Conservation (phyloP, 345 rosid genomes). For the Orychophragmus violaceus region DNA sequence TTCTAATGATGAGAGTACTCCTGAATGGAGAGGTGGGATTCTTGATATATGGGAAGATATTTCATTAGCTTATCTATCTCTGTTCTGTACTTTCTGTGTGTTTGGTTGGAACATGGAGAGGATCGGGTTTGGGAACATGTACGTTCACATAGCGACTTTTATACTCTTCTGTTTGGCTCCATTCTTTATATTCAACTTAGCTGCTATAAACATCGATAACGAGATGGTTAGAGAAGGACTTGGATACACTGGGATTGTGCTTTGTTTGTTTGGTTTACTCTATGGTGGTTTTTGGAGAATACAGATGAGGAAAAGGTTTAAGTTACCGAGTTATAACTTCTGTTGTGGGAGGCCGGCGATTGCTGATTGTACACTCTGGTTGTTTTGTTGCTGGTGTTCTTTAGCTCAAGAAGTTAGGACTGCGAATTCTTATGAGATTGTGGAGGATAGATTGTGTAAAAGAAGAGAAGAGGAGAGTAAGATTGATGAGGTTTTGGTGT, state of each 20-base stretch:
- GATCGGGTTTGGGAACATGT: constrained; percentile 92
- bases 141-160: constrained; percentile 86
- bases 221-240: constrained; percentile 57
- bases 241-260: constrained; percentile 56
- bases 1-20: constrained; percentile 35
- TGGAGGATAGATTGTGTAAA: constrained; percentile 45
- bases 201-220: constrained; percentile 70
- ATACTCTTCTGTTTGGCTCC: constrained; percentile 85
- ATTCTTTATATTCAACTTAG: constrained; percentile 83
- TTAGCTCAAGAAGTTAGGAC: constrained; percentile 93
- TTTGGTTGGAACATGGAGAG: constrained; percentile 99
- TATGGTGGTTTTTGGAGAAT: constrained; percentile 98
- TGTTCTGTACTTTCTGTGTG: constrained; percentile 78
- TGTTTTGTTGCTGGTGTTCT: constrained; percentile 86
- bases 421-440: constrained; percentile 57
- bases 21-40: constrained; percentile 80
- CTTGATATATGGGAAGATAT: constrained; percentile 87
- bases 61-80: constrained; percentile 67
- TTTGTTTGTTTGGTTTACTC: constrained; percentile 71
- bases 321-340: constrained; percentile 63
- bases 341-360: constrained; percentile 53
- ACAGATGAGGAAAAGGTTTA: constrained; percentile 81
- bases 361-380: constrained; percentile 76
- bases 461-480: constrained; percentile 23
- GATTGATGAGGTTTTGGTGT: constrained; percentile 18